Base-by-base conservation (phyloP, 2,329 filamentous ascomycete genomes). In the Clonostachys rosea region DNA sequence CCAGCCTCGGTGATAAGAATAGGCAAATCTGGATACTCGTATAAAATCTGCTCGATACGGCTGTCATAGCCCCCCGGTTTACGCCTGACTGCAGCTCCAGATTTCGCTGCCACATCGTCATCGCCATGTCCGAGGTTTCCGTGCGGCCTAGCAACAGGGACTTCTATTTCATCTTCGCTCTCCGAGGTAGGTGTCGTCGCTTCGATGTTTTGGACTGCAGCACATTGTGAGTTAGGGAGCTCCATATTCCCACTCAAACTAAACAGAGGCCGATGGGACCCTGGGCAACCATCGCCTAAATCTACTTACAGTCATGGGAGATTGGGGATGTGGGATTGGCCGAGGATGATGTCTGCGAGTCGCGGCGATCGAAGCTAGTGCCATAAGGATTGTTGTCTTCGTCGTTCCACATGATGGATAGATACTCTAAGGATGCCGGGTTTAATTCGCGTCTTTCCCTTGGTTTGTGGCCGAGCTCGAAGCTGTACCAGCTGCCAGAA, bases 371-470 rank as follows among this genome's bases (percentile, higher is more conserved):
- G 73, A 95, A 96, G 67, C 89, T 92, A 59, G 76, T 82, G 54
- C 91, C 91, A 63, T 97, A 96, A 6, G 92, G 92, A 66, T 97
- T 97, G 71, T 97, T 97, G 64, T 97, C 90, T 72, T 97, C 92
- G 75, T 97, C 91, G 78, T 96, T 95, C 92, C 92, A 97, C 92
- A 97, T 97, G 46, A 18, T 18, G 36, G 24, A 30, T 30, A 30
- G 24, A 30, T 30, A 30, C 3, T 10, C 24, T 30, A 30, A 30
- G 24, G 9, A 30, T 30, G 24, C 24, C 24, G 9, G 24, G 24
- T 30, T 10, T 30, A 10, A 30, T 9, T 4, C 24, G 24, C 24
- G 24, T 30, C 24, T 30, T 30, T 30, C 24, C 24, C 24, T 30
- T 30, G 24, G 24, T 30, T 30, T 30, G 24, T 30, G 24, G 24